These are phyloP conservation scores for Thielaviopsis musarum DNA, from an alignment of 2,329 filamentous ascomycete genomes.

Conservation along the genomic window DNA sequence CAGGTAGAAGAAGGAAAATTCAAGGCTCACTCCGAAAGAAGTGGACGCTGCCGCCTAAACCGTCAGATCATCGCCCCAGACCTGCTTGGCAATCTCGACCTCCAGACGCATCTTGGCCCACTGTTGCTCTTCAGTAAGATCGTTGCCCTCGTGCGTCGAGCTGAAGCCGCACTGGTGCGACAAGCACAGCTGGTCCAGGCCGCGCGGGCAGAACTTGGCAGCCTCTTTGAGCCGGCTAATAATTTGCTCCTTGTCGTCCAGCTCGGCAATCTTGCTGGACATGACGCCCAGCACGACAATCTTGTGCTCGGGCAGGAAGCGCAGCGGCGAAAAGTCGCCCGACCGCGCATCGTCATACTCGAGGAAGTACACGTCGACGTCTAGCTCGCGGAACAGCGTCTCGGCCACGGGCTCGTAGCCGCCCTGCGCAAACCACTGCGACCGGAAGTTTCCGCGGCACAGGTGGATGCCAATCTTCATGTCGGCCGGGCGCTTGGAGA, in stretches of 20 bases:
- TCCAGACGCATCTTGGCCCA: slow-evolving; percentile 53
- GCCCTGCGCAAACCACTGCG: slow-evolving; percentile 46
- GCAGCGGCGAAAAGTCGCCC: slow-evolving; percentile 45
- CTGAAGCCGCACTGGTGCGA: slow-evolving; percentile 52
- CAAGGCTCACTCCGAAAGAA: too few relatives aligned
- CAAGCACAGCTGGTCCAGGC: slow-evolving; percentile 46
- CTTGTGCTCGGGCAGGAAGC: slow-evolving; percentile 39
- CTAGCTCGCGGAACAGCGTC: slow-evolving; percentile 41
- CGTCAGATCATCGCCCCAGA: slow-evolving; percentile 31
- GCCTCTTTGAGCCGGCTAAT: slow-evolving; percentile 37
- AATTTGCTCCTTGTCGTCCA: slow-evolving; percentile 39
- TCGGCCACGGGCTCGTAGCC: slow-evolving; percentile 46
- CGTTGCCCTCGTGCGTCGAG: slow-evolving; percentile 47
- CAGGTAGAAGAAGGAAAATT: neutral
- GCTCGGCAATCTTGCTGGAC: slow-evolving; percentile 40
- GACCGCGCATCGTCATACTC: slow-evolving; percentile 43
- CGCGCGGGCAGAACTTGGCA: slow-evolving; percentile 49
- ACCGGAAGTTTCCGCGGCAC: slow-evolving; percentile 40
- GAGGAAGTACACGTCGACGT: slow-evolving; percentile 45
- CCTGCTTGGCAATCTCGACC: slow-evolving; percentile 44
- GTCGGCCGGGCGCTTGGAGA: slow-evolving; percentile 41
- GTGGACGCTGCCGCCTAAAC: neutral
- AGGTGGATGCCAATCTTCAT: slow-evolving; percentile 59
- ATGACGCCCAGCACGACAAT: slow-evolving; percentile 45
- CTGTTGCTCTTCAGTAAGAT: slow-evolving; percentile 53